A percentile compares a stretch with the other conserved stretches of the same genome.
These are phyloP conservation scores for Rutstroemia sp. DNA, from an alignment of 2,329 filamentous ascomycete genomes.

Conservation along the genomic window DNA sequence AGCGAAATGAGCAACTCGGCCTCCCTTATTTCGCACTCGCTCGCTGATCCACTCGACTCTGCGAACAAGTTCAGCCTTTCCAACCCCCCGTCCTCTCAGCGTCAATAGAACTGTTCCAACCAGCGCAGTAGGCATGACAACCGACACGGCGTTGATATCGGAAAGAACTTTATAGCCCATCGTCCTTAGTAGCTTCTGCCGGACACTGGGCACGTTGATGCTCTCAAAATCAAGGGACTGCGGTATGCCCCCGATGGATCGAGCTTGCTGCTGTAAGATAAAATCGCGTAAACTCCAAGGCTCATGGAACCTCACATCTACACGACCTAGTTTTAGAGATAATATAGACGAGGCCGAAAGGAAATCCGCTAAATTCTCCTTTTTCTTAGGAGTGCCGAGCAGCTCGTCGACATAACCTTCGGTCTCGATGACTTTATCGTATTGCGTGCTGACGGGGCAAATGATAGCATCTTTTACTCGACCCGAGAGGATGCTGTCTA, in stretches of 20 bases:
- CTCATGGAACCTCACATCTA: constrained; percentile 93
- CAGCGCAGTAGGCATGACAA: constrained; percentile 95
- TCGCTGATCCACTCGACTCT: constrained; percentile 85
- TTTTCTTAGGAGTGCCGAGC: constrained; percentile 87
- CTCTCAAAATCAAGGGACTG: constrained; percentile 39
- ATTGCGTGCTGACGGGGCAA: constrained; percentile 93
- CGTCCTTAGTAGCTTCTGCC: constrained; percentile 68
- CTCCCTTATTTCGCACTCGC: constrained; percentile 76
- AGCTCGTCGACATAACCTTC: constrained; percentile 95
- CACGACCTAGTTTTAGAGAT: constrained; percentile 79
- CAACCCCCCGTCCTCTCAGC: constrained; percentile 82
- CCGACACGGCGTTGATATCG: constrained; percentile 92
- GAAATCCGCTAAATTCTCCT: constrained; percentile 87
- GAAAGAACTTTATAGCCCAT: constrained; percentile 87
- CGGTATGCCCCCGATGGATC: constrained; percentile 42
- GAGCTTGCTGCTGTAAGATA: constrained; percentile 65
- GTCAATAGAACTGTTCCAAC: constrained; percentile 92
- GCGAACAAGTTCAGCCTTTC: constrained; percentile 75
- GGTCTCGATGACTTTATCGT: constrained; percentile 98
- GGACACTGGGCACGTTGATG: constrained; percentile 30
- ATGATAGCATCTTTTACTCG: constrained; percentile 86
- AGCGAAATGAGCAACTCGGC: constrained; percentile 88
- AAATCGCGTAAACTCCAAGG: constrained; percentile 87
- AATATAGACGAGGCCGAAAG: constrained; percentile 80
- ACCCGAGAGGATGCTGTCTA: constrained; percentile 84